phyloP scores from a whole-genome alignment of 768 basidiomycete genomes.

The Lactifluus pinguis region DNA sequence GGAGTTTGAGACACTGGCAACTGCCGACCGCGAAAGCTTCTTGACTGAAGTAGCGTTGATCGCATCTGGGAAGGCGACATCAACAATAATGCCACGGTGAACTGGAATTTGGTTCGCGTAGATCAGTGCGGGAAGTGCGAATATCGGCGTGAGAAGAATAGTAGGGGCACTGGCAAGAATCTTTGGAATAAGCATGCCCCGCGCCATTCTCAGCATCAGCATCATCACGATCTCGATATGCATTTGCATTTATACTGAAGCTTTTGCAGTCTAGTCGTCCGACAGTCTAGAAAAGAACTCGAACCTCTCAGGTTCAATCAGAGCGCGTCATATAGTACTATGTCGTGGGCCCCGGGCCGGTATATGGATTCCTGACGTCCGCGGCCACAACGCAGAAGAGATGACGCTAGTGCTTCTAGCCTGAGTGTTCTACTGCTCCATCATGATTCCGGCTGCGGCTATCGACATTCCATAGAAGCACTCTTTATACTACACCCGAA shows the following conservation, averaged over 20 bases:
- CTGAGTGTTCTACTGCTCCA: too few relatives aligned
- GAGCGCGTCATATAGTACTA: too few relatives aligned
- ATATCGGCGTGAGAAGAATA: constrained; percentile 10
- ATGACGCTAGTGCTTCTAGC: too few relatives aligned
- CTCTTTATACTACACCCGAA: too few relatives aligned
- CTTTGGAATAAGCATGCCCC: background rate
- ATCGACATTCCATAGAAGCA: too few relatives aligned
- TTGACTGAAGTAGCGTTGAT: background rate
- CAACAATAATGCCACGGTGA: constrained; percentile 43
- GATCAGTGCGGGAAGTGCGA: constrained; percentile 18
- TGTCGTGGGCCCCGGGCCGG: too few relatives aligned
- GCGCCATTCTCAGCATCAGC: too few relatives aligned
- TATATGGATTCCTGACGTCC: too few relatives aligned
- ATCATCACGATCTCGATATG: background rate
- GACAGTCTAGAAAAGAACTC: background rate
- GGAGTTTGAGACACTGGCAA: constrained; percentile 3
- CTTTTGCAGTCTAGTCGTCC: background rate
- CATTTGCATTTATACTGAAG: background rate
- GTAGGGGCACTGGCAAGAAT: constrained; percentile 18
- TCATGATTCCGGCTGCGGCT: too few relatives aligned
- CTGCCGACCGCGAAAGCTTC: background rate
- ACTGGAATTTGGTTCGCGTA: constrained; percentile 37
- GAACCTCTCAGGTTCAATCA: background rate
- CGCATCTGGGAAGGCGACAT: constrained; percentile 23
- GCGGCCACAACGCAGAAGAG: too few relatives aligned